Evolutionary conservation across 352 stramenopile species (phyloP).

Genomic region (Phytopythium boreale): DNA sequence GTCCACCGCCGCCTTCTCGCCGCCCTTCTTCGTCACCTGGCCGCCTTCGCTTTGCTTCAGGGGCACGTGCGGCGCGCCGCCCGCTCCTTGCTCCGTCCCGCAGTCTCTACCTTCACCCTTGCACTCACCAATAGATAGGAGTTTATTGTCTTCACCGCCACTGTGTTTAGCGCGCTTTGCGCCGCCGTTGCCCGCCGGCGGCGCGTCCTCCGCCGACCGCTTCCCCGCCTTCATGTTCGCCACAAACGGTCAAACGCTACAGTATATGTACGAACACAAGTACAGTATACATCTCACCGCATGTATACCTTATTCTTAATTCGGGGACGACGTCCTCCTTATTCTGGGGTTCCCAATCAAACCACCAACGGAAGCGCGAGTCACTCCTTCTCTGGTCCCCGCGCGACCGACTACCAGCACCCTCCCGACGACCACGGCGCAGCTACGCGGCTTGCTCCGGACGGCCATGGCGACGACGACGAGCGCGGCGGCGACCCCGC

Average conservation of each 20-base stretch:
- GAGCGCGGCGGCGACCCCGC: constrained; percentile 9
- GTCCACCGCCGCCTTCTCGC: background rate
- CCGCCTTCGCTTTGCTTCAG: background rate
- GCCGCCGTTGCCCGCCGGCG: no score
- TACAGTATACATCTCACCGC: no score
- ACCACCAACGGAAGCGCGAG: no score
- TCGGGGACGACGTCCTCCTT: no score
- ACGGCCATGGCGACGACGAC: constrained; percentile 7
- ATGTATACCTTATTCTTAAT: no score
- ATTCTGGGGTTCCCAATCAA: no score
- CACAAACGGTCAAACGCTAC: no score
- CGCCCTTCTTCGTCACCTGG: background rate
- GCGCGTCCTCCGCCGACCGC: no score
- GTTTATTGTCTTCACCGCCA: background rate
- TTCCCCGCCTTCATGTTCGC: background rate
- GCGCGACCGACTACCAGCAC: background rate
- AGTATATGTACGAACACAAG: no score
- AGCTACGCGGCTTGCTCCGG: background rate
- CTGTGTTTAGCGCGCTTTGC: background rate
- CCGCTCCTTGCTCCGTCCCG: background rate
- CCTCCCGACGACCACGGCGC: background rate
- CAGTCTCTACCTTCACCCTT: background rate
- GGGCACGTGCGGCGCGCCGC: no score
- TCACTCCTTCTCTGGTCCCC: background rate
- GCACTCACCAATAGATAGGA: background rate